A percentile compares a stretch with the other conserved stretches of the same genome.
These are phyloP conservation scores for Malassezia restricta DNA, from an alignment of 1,284 basidiomycete genomes.

Conservation along the genomic window DNA sequence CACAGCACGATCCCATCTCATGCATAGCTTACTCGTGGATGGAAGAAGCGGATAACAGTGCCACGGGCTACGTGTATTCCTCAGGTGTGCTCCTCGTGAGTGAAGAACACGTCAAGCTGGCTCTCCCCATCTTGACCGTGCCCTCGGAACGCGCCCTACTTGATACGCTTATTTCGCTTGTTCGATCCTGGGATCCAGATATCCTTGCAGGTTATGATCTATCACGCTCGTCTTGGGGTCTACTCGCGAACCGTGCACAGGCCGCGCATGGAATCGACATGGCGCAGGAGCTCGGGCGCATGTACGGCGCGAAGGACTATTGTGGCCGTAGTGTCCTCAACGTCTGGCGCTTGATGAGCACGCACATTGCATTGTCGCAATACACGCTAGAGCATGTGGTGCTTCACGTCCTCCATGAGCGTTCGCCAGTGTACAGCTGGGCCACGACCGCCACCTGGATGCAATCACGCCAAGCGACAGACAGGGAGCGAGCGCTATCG, in stretches of 20 bases:
- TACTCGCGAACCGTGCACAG: slow-evolving; percentile 59
- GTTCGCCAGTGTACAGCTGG: slow-evolving; percentile 60
- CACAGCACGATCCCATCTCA: slow-evolving; percentile 59
- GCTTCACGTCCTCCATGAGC: slow-evolving; percentile 46
- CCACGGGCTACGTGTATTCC: no score
- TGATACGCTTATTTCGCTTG: slow-evolving; percentile 64
- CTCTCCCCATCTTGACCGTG: slow-evolving; percentile 49
- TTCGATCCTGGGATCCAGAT: slow-evolving; percentile 74
- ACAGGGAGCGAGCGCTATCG: slow-evolving; percentile 17
- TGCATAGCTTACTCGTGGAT: slow-evolving; percentile 62
- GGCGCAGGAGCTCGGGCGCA: slow-evolving; percentile 46
- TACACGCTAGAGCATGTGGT: slow-evolving; percentile 85
- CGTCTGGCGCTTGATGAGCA: slow-evolving; percentile 79
- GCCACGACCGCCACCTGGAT: slow-evolving; percentile 64
- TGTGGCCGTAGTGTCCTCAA: slow-evolving; percentile 81
- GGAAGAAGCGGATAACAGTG: slow-evolving; percentile 48
- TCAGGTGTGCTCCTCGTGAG: slow-evolving; percentile 26
- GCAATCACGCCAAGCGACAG: slow-evolving; percentile 31
- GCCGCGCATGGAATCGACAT: slow-evolving; percentile 31
- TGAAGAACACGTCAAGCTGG: slow-evolving; percentile 18
- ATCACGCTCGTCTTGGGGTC: slow-evolving; percentile 80
- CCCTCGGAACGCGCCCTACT: slow-evolving; percentile 68
- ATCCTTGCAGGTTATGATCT: slow-evolving; percentile 85
- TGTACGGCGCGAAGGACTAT: slow-evolving; percentile 11
- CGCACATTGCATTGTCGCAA: slow-evolving; percentile 64